A percentile compares a stretch with the other conserved stretches of the same genome.
Conservation (phyloP, 2,329 filamentous ascomycete genomes). For the Neonectria coccinea region DNA sequence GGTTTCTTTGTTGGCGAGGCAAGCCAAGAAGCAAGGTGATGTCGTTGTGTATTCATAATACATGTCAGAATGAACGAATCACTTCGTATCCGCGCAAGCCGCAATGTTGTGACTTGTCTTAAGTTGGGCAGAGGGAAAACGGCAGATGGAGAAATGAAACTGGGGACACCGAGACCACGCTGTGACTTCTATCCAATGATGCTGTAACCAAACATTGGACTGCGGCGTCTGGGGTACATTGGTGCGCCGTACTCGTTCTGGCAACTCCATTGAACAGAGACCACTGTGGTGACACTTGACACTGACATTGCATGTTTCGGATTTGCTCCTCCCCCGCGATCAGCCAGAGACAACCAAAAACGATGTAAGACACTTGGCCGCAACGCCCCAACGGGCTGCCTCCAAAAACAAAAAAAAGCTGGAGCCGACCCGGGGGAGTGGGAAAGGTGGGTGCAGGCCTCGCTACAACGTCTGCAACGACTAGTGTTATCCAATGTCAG, state of each 20-base stretch:
- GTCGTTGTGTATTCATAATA: constrained; percentile 15
- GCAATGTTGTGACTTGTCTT: constrained; percentile 17
- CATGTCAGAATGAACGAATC: constrained; percentile 1
- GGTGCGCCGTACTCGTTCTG: neutral
- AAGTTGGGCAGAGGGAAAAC: neutral
- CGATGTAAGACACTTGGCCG: constrained; percentile 6
- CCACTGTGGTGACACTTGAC: neutral
- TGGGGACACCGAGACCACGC: neutral
- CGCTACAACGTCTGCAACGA: too few relatives aligned
- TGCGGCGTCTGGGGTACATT: neutral
- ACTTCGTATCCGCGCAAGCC: constrained; percentile 1
- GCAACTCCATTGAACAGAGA: neutral
- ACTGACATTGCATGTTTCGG: neutral
- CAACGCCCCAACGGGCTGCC: constrained; percentile 7
- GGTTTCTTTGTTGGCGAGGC: neutral
- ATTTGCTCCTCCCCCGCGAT: neutral
- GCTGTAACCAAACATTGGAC: neutral
- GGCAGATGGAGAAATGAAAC: constrained; percentile 4
- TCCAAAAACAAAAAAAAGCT: constrained; percentile 9
- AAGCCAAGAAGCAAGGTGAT: constrained; percentile 6
- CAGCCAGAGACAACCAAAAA: neutral
- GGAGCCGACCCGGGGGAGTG: constrained; percentile 8
- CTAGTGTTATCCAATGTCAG: too few relatives aligned
- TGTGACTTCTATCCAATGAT: neutral
- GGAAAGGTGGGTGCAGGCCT: constrained; percentile 4